Evolutionary conservation across 2,329 filamentous ascomycete genomes (phyloP).

Genomic region (Meredithiella fracta): DNA sequence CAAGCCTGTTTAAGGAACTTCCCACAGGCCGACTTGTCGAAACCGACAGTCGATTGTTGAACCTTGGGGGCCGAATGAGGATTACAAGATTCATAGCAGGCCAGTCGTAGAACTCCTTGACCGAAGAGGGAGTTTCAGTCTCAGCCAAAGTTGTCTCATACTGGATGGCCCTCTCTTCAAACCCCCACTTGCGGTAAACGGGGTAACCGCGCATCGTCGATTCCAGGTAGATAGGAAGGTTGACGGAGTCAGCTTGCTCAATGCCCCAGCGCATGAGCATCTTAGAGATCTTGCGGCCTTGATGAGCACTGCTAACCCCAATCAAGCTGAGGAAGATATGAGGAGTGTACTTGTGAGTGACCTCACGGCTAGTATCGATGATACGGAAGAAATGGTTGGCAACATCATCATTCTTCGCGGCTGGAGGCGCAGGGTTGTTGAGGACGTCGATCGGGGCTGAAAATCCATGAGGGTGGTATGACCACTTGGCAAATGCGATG

Average conservation of each 20-base stretch:
- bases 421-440: not conserved
- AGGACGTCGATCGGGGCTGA: not conserved
- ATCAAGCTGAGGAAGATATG: slow-evolving; percentile 13
- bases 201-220: slow-evolving; percentile 11
- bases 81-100: slow-evolving; percentile 8
- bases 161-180: slow-evolving; percentile 6
- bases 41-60: not conserved
- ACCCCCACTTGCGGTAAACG: slow-evolving; percentile 11
- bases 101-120: slow-evolving; percentile 9
- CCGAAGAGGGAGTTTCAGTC: not conserved
- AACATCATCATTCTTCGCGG: slow-evolving; percentile 4
- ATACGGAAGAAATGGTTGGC: slow-evolving; percentile 11
- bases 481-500: slow-evolving; percentile 14
- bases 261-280: slow-evolving; percentile 12
- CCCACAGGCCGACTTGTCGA: not conserved
- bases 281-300: slow-evolving; percentile 4
- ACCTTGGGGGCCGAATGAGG: slow-evolving; percentile 7
- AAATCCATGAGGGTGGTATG: slow-evolving; percentile 12
- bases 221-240: slow-evolving; percentile 11
- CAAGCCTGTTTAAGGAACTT: not conserved
- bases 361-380: slow-evolving; percentile 9
- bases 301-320: slow-evolving; percentile 8
- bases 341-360: slow-evolving; percentile 11
- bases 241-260: slow-evolving; percentile 8
- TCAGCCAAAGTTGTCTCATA: slow-evolving; percentile 6